Evolutionary conservation across 2,329 filamentous ascomycete genomes (phyloP).

Genomic region (Clonostachys rhizophaga): DNA sequence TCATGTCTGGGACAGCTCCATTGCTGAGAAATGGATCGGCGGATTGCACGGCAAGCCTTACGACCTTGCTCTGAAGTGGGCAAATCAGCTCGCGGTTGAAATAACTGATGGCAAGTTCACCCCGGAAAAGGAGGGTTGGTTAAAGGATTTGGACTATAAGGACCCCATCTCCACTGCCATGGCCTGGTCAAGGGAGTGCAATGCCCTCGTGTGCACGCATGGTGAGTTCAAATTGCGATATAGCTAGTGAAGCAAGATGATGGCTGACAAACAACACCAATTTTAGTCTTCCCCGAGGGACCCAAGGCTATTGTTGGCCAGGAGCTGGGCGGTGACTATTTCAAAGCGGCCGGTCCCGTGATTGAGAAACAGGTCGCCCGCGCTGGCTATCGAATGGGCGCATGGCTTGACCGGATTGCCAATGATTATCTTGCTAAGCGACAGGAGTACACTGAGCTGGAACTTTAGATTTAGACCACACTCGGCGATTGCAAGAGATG

Average conservation of each 20-base stretch:
- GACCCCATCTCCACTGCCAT: conserved; percentile 52
- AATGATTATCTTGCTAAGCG: conserved; percentile 18
- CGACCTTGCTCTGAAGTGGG: conserved; percentile 48
- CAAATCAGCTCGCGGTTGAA: conserved; percentile 45
- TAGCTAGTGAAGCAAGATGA: neutral
- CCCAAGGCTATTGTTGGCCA: conserved; percentile 49
- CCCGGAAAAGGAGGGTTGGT: conserved; percentile 45
- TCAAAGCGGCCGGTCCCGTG: conserved; percentile 55
- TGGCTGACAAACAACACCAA: conserved; percentile 6
- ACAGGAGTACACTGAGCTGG: too few species aligned
- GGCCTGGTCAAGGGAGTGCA: conserved; percentile 59
- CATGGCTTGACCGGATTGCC: conserved; percentile 61
- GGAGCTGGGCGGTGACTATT: conserved; percentile 61
- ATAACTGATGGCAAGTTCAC: conserved; percentile 54
- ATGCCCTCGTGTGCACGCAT: conserved; percentile 56
- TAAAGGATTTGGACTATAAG: conserved; percentile 48
- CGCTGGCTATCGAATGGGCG: conserved; percentile 64
- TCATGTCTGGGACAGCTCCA: conserved; percentile 68
- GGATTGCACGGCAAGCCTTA: conserved; percentile 45
- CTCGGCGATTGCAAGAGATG: too few species aligned
- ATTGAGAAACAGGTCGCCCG: conserved; percentile 64
- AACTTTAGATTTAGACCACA: too few species aligned
- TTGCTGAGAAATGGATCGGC: conserved; percentile 60
- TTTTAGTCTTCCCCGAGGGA: conserved; percentile 56
- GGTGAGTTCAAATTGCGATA: conserved; percentile 32